These are phyloP conservation scores for Xylariomycetidae sp. DNA, from an alignment of 2,329 filamentous ascomycete genomes.

Conservation along the genomic window DNA sequence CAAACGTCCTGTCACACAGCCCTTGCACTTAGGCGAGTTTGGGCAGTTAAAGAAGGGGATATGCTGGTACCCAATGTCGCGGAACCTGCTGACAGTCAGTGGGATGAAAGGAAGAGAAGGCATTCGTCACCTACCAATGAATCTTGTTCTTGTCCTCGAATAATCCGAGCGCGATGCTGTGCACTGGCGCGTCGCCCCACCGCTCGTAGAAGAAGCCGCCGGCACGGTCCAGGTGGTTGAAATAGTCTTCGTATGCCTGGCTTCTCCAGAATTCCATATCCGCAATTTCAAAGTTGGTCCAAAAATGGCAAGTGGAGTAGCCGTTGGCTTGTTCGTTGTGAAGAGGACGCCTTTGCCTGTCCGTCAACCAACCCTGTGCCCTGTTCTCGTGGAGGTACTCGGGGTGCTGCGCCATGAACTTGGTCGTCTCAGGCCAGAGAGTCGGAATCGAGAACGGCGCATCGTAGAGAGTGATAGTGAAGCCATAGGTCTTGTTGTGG, in stretches of 20 bases:
- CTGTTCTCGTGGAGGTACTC: slow-evolving; percentile 78
- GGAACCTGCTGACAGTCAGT: slow-evolving; percentile 66
- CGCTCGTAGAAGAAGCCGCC: slow-evolving; percentile 98
- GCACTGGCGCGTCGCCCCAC: slow-evolving; percentile 96
- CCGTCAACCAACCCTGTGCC: slow-evolving; percentile 81
- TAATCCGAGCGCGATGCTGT: slow-evolving; percentile 85
- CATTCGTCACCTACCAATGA: slow-evolving; percentile 70
- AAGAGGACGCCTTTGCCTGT: slow-evolving; percentile 67
- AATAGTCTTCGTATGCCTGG: slow-evolving; percentile 88
- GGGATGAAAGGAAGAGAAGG: not conserved
- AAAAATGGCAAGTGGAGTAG: slow-evolving; percentile 98
- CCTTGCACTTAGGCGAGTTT: slow-evolving; percentile 88
- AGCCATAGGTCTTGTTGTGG: slow-evolving; percentile 97
- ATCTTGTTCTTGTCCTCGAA: slow-evolving; percentile 89
- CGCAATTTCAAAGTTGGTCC: slow-evolving; percentile 97
- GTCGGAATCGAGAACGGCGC: slow-evolving; percentile 77
- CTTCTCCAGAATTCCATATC: slow-evolving; percentile 91
- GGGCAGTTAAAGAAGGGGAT: slow-evolving; percentile 99
- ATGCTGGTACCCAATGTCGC: slow-evolving; percentile 97
- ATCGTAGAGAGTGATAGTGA: slow-evolving; percentile 97
- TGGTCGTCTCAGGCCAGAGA: slow-evolving; percentile 91
- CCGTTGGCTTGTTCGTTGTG: slow-evolving; percentile 79
- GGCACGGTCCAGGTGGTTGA: slow-evolving; percentile 86
- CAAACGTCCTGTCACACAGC: slow-evolving; percentile 79
- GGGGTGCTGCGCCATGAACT: slow-evolving; percentile 81